A percentile compares a stretch with the other conserved stretches of the same genome.
These are phyloP conservation scores for Coemansia sp. DNA, from an alignment of 192 early-diverging fungal genomes.

Conservation along the genomic window DNA sequence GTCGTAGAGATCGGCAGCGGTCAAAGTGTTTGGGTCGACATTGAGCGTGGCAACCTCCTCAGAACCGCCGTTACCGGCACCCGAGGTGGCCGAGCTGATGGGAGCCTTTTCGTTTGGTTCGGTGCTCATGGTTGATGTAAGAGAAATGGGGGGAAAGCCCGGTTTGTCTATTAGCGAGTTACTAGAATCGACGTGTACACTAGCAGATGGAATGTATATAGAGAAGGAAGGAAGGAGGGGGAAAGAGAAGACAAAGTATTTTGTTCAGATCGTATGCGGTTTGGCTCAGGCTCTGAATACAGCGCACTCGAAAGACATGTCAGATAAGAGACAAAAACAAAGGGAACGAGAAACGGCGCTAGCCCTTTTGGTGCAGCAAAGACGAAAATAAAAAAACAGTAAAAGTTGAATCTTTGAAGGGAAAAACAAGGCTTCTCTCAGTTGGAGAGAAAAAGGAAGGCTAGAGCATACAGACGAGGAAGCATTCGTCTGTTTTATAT, in stretches of 20 bases:
- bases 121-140: conserved; percentile 21
- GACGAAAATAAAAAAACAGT: background rate
- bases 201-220: conserved; percentile 1
- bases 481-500: conserved; percentile 15
- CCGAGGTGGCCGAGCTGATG: conserved; percentile 18
- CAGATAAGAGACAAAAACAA: conserved; percentile 7
- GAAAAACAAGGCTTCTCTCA: conserved; percentile 7
- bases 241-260: conserved; percentile 1
- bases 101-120: conserved; percentile 36
- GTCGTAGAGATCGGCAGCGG: conserved; percentile 74
- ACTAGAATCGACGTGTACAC: conserved; percentile 1
- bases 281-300: background rate
- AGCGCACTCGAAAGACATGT: conserved; percentile 12
- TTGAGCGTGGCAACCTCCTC: conserved; percentile 52
- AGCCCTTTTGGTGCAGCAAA: background rate
- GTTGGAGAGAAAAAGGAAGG: background rate
- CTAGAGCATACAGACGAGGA: conserved; percentile 7
- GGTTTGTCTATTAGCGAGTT: background rate
- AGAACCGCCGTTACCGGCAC: conserved; percentile 6
- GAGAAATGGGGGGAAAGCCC: background rate
- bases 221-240: conserved; percentile 3
- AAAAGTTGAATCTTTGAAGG: background rate
- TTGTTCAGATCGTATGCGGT: background rate
- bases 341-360: conserved; percentile 9
- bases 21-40: conserved; percentile 62